Evolutionary conservation across 164 flowering plant genomes (phyloP).

Genomic region (Tetrastigma voinierianum): DNA sequence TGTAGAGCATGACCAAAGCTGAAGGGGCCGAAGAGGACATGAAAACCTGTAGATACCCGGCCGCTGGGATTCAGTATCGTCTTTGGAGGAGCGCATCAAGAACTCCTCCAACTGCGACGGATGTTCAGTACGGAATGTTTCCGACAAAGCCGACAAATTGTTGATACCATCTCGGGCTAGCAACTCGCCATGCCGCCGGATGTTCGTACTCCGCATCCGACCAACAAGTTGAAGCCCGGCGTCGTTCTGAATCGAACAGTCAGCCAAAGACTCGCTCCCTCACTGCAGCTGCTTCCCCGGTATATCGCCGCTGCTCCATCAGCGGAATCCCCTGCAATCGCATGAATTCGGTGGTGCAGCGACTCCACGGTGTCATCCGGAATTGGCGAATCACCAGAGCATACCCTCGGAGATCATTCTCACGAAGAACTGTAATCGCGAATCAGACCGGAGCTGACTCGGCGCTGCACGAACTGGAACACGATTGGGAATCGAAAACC

Average conservation of each 20-base stretch:
- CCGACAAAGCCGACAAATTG: slow-evolving; percentile 30
- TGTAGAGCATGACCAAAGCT: slow-evolving; percentile 63
- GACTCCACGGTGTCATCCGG: slow-evolving; percentile 52
- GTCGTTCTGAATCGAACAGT: slow-evolving; percentile 57
- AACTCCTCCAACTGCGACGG: slow-evolving; percentile 30
- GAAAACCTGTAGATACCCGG: slow-evolving; percentile 56
- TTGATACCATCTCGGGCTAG: slow-evolving; percentile 42
- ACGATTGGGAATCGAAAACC: slow-evolving; percentile 23
- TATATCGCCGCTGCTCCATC: slow-evolving; percentile 68
- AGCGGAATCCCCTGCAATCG: slow-evolving; percentile 60
- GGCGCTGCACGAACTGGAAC: not conserved
- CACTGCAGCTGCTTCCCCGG: slow-evolving; percentile 67
- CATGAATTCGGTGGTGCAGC: slow-evolving; percentile 56
- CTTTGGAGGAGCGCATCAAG: slow-evolving; percentile 29
- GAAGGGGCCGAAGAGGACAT: slow-evolving; percentile 47
- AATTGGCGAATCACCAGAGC: slow-evolving; percentile 60
- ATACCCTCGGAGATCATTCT: slow-evolving; percentile 44
- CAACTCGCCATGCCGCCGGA: slow-evolving; percentile 66
- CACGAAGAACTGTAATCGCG: slow-evolving; percentile 68
- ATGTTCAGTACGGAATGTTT: slow-evolving; percentile 11
- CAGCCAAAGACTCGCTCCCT: slow-evolving; percentile 52
- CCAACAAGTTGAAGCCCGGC: slow-evolving; percentile 71
- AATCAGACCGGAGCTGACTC: slow-evolving; percentile 6
- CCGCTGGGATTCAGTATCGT: slow-evolving; percentile 26
- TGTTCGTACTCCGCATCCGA: slow-evolving; percentile 68